Evolutionary conservation across 2,329 filamentous ascomycete species (phyloP).

Genomic region (Sporothrix protearum): DNA sequence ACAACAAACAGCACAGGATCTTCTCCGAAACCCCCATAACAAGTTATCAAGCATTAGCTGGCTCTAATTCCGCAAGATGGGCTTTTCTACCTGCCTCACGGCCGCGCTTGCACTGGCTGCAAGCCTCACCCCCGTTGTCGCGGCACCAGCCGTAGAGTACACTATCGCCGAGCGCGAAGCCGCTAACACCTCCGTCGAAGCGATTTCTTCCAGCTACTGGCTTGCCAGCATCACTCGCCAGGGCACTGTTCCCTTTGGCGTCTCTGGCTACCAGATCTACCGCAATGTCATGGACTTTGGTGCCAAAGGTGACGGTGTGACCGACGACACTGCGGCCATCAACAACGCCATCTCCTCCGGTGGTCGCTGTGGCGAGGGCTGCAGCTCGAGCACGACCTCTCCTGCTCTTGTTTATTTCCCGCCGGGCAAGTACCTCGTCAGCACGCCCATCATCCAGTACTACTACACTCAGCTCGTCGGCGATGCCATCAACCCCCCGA

Average conservation of each 20-base stretch:
- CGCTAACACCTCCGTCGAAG: conserved; percentile 19
- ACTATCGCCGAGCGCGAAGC: background rate
- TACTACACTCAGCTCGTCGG: conserved; percentile 95
- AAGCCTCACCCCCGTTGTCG: conserved; percentile 24
- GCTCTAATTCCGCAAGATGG: conserved; percentile 42
- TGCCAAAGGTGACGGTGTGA: conserved; percentile 62
- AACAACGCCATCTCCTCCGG: conserved; percentile 77
- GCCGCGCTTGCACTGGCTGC: conserved; percentile 38
- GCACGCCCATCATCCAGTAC: conserved; percentile 72
- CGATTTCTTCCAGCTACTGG: conserved; percentile 59
- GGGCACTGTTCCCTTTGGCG: conserved; percentile 62
- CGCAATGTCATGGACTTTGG: conserved; percentile 76
- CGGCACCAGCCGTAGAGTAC: conserved; percentile 18
- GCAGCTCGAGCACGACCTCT: conserved; percentile 77
- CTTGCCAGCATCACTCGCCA: conserved; percentile 65
- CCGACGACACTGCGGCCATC: conserved; percentile 86
- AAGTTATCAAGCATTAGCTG: conserved; percentile 27
- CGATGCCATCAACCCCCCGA: conserved; percentile 68
- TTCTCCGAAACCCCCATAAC: background rate
- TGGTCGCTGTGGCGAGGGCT: conserved; percentile 72
- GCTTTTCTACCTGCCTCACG: conserved; percentile 43
- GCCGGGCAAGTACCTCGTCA: conserved; percentile 78
- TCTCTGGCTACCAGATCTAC: conserved; percentile 63
- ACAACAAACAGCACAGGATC: conserved; percentile 7
- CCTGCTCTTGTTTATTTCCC: conserved; percentile 92